A percentile compares a stretch with the other conserved stretches of the same genome.
Conservation (phyloP, 306 rosid genomes). For the Spatholobus suberectus region DNA sequence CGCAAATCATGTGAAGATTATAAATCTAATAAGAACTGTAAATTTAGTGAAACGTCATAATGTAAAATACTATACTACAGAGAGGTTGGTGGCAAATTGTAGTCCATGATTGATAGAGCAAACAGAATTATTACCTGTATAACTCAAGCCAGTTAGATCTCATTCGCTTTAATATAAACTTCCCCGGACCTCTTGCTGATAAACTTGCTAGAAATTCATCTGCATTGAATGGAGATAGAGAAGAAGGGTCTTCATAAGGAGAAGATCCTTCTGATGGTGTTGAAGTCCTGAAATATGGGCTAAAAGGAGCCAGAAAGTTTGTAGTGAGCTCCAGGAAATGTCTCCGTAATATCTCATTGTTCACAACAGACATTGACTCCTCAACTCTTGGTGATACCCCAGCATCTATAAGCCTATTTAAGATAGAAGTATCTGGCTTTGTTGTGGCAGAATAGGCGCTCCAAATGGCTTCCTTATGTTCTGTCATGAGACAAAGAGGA, state of each 20-base stretch:
- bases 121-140: slow-evolving; percentile 61
- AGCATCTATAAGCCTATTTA: slow-evolving; percentile 91
- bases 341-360: slow-evolving; percentile 84
- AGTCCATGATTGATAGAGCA: background rate
- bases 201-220: slow-evolving; percentile 79
- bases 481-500: slow-evolving; percentile 97
- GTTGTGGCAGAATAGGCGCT: slow-evolving; percentile 79
- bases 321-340: slow-evolving; percentile 92
- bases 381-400: slow-evolving; percentile 86
- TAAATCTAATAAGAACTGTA: slow-evolving; percentile 6
- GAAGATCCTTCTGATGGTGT: slow-evolving; percentile 80
- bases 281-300: slow-evolving; percentile 81
- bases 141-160: slow-evolving; percentile 90
- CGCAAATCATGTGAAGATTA: slow-evolving; percentile 23
- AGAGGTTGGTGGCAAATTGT: slow-evolving; percentile 14
- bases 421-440: slow-evolving; percentile 88
- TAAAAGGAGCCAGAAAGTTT: slow-evolving; percentile 93
- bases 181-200: slow-evolving; percentile 89
- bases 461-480: slow-evolving; percentile 97
- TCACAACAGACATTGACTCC: slow-evolving; percentile 93
- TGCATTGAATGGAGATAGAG: slow-evolving; percentile 65
- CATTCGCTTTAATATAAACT: slow-evolving; percentile 87
- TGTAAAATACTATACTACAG: background rate
- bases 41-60: background rate
- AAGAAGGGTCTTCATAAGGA: slow-evolving; percentile 80